Evolutionary conservation across 805 yeast genomes (phyloP).

Genomic region (Blastobotrys chiropterorum): DNA sequence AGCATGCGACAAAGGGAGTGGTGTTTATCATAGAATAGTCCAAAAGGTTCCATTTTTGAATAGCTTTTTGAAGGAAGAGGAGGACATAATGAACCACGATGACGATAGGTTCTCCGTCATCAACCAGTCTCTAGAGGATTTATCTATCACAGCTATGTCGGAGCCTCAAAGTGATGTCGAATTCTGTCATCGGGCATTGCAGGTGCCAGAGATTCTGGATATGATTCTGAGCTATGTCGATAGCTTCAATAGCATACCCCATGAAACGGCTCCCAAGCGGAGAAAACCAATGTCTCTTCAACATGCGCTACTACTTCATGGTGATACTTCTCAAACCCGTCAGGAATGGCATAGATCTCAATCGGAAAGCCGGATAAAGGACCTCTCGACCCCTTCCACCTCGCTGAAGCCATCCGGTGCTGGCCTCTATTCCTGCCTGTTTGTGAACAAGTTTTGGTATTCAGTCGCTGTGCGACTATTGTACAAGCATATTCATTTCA

Average conservation of each 20-base stretch:
- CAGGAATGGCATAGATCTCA: constrained; percentile 37
- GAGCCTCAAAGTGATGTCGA: neutral
- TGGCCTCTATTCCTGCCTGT: constrained; percentile 50
- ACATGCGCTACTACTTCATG: constrained; percentile 65
- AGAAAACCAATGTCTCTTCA: constrained; percentile 62
- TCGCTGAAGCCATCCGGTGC: constrained; percentile 8
- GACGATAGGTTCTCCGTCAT: neutral
- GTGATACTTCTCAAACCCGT: constrained; percentile 43
- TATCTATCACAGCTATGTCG: neutral
- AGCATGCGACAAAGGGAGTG: neutral
- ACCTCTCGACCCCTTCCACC: constrained; percentile 7
- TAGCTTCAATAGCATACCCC: constrained; percentile 48
- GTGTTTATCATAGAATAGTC: neutral
- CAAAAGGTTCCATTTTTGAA: neutral
- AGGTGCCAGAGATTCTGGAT: constrained; percentile 68
- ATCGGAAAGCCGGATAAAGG: constrained; percentile 11
- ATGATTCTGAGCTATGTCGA: constrained; percentile 60
- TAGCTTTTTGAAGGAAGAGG: neutral
- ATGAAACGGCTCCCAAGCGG: constrained; percentile 52
- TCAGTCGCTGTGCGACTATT: constrained; percentile 49
- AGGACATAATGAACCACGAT: neutral
- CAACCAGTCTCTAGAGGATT: neutral
- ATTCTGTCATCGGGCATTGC: constrained; percentile 43
- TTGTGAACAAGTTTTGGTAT: constrained; percentile 66
- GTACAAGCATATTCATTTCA: constrained; percentile 50